Evolutionary conservation across 495 filamentous ascomycete genomes (phyloP), one percentile per base, ranked within the genome.

Genomic region (Trichoderma orchidacearum): DNA sequence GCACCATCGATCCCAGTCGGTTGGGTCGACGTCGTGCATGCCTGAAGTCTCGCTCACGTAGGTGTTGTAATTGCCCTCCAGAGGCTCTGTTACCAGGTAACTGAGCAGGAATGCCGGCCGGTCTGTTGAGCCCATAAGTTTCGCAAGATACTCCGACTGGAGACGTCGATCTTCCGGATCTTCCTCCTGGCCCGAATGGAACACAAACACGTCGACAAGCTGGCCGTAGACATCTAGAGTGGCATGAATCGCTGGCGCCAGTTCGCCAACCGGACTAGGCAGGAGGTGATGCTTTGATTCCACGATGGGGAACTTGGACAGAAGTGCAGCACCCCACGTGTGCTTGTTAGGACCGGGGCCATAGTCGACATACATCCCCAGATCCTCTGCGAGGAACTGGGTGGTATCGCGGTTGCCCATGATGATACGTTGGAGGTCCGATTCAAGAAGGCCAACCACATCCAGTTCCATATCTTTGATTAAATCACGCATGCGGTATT

Each of bases 321-420:
- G 80, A 59, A 99, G 75, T 5, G 91, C 93, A 6, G 84, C 77
- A 54, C 94, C 94, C 94, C 94, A 99, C 0, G 94, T 99, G 74
- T 99, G 94, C 72, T 97, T 97, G 79, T 99, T 93, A 11, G 94
- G 94, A 5, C 94, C 93, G 31, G 94, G 94, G 30, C 94, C 94
- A 63, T 90, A 96, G 70, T 99, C 94, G 21, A 90, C 89, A 66
- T 96, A 99, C 91, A 97, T 97, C 54, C 91, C 94, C 28, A 99
- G 75, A 51, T 97, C 91, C 64, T 96, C 93, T 27, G 94, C 91
- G 31, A 99, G 79, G 70, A 88, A 91, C 68, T 97, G 93, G 13
- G 94, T 96, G 51, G 88, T 85, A 68, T 99, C 94, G 62, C 92
- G 87, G 72, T 96, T 99, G 55, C 94, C 94, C 94, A 99, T 99